phyloP scores from a whole-genome alignment of 495 filamentous ascomycete species.

The Pyrenopolyporus hunteri region DNA sequence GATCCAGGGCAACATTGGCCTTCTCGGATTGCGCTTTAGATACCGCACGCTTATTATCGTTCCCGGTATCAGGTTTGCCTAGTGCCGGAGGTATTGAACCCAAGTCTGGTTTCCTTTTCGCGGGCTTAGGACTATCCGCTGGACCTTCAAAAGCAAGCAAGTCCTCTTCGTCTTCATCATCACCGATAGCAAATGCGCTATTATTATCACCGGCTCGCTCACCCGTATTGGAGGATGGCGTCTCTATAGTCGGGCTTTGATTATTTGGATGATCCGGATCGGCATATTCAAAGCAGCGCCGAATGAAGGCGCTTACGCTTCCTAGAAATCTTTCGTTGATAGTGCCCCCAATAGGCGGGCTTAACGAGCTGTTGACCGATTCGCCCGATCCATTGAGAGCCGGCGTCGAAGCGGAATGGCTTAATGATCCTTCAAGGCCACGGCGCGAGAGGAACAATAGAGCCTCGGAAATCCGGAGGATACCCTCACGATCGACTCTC shows the following conservation, averaged over 20 bases:
- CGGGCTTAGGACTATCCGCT: slow-evolving; percentile 42
- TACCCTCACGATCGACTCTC: slow-evolving; percentile 94
- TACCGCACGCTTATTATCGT: slow-evolving; percentile 44
- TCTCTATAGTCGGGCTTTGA: slow-evolving; percentile 44
- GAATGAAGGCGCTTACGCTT: slow-evolving; percentile 93
- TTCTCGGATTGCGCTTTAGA: slow-evolving; percentile 63
- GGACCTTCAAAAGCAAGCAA: slow-evolving; percentile 63
- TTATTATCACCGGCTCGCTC: slow-evolving; percentile 39
- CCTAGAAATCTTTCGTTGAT: slow-evolving; percentile 82
- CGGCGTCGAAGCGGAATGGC: slow-evolving; percentile 52
- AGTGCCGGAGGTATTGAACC: slow-evolving; percentile 31
- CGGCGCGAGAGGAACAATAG: slow-evolving; percentile 88
- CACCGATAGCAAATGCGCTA: slow-evolving; percentile 77
- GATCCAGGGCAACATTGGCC: slow-evolving; percentile 90
- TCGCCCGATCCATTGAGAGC: slow-evolving; percentile 46
- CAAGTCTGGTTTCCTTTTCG: slow-evolving; percentile 41
- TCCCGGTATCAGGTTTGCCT: slow-evolving; percentile 35
- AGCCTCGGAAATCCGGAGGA: slow-evolving; percentile 91
- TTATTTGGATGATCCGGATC: slow-evolving; percentile 83
- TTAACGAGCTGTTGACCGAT: slow-evolving; percentile 28
- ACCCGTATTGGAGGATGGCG: slow-evolving; percentile 30
- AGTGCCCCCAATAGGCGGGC: slow-evolving; percentile 49
- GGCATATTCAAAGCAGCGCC: slow-evolving; percentile 96
- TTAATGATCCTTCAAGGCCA: slow-evolving; percentile 76
- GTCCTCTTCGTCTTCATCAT: slow-evolving; percentile 72